A percentile compares a stretch with the other conserved stretches of the same genome.
These are phyloP conservation scores for Drechslerella stenobrocha DNA, from an alignment of 2,329 filamentous ascomycete species.

Conservation along the genomic window DNA sequence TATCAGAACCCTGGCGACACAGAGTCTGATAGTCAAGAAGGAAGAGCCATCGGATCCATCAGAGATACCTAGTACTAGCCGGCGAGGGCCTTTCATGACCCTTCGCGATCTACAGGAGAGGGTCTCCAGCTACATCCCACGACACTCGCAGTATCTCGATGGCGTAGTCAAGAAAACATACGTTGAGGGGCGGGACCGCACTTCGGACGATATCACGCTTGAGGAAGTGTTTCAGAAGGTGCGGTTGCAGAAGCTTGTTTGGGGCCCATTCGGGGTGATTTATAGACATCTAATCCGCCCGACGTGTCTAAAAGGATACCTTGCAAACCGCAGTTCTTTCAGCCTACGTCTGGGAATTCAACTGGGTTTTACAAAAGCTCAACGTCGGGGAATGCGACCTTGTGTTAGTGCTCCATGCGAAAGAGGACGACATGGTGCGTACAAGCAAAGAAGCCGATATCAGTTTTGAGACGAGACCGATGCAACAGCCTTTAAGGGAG, in stretches of 20 bases:
- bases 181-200: slow-evolving; percentile 65
- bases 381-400: slow-evolving; percentile 61
- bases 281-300: slow-evolving; percentile 8
- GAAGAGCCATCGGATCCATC: slow-evolving; percentile 16
- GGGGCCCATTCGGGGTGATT: slow-evolving; percentile 9
- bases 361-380: slow-evolving; percentile 76
- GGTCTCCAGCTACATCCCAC: slow-evolving; percentile 48
- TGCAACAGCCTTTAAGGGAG: slow-evolving; percentile 15
- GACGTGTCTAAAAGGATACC: slow-evolving; percentile 56
- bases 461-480: slow-evolving; percentile 20
- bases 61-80: slow-evolving; percentile 50
- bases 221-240: slow-evolving; percentile 78
- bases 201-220: slow-evolving; percentile 75
- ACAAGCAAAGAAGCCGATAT: slow-evolving; percentile 6
- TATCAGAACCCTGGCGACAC: slow-evolving; percentile 25
- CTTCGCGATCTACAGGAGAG: slow-evolving; percentile 24
- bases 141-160: slow-evolving; percentile 58
- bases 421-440: slow-evolving; percentile 58
- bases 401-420: slow-evolving; percentile 65
- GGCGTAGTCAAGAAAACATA: slow-evolving; percentile 83
- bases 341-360: slow-evolving; percentile 81
- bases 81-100: slow-evolving; percentile 33
- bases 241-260: slow-evolving; percentile 8
- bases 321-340: slow-evolving; percentile 79
- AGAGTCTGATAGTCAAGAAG: slow-evolving; percentile 20